A percentile compares a stretch with the other conserved stretches of the same genome.
phyloP scores from a whole-genome alignment of 192 early-diverging fungal genomes.

The Coemansia sp. region DNA sequence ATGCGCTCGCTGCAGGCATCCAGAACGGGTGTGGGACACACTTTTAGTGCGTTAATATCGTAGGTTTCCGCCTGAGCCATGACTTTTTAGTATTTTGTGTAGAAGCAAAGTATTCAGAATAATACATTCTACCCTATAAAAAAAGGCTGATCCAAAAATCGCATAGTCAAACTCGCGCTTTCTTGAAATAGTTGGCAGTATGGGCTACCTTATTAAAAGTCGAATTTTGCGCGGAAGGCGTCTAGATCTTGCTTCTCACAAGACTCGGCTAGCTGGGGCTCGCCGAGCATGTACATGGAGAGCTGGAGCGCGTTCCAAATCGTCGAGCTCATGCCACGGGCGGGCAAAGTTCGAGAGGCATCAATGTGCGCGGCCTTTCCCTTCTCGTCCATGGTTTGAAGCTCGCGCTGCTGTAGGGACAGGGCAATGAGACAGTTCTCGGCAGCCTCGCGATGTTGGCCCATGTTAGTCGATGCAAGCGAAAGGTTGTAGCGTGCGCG shows the following conservation, averaged over 20 bases:
- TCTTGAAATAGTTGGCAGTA: not conserved
- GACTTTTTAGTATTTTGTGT: not conserved
- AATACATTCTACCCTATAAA: not conserved
- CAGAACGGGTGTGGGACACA: constrained; percentile 31
- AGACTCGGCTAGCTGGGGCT: constrained; percentile 79
- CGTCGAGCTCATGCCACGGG: constrained; percentile 68
- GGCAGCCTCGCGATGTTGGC: constrained; percentile 85
- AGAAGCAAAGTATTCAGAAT: not conserved
- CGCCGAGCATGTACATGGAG: constrained; percentile 71
- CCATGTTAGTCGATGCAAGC: constrained; percentile 87
- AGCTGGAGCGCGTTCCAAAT: constrained; percentile 88
- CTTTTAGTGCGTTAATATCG: constrained; percentile 39
- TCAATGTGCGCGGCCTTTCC: constrained; percentile 32
- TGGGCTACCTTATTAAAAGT: constrained; percentile 62
- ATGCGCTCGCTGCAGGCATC: constrained; percentile 50
- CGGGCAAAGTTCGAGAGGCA: constrained; percentile 22
- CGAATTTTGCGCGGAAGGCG: constrained; percentile 83
- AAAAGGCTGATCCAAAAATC: not conserved
- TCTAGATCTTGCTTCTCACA: constrained; percentile 78
- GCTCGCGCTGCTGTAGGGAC: constrained; percentile 73
- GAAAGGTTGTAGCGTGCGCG: constrained; percentile 97
- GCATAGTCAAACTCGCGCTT: not conserved
- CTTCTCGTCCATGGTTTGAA: constrained; percentile 40
- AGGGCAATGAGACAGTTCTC: constrained; percentile 92
- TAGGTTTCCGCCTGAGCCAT: constrained; percentile 31